Conservation (phyloP, 2,329 filamentous ascomycete genomes). For the Colletotrichum shisoi region DNA sequence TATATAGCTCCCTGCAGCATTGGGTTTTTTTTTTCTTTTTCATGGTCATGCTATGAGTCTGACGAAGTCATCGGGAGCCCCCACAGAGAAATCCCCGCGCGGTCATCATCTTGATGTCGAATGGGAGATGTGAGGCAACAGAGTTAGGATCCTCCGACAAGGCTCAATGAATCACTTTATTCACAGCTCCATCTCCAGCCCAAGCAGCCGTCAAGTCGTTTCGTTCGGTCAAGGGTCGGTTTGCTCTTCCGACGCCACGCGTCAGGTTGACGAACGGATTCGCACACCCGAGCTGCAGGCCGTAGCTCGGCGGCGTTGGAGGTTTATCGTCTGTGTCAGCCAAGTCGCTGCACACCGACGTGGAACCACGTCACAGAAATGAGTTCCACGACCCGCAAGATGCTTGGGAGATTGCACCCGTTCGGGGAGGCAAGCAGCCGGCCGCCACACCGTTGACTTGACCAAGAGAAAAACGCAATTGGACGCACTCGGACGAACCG, state of each 20-base stretch:
- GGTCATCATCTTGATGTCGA: not conserved
- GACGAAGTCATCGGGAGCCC: not conserved
- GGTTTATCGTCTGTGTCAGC: too few species aligned
- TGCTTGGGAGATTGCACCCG: not conserved
- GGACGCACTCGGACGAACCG: not conserved
- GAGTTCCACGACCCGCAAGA: not conserved
- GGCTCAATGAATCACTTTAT: conserved; percentile 4
- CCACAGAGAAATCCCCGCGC: not conserved
- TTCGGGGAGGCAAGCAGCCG: not conserved
- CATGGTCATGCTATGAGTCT: conserved; percentile 10
- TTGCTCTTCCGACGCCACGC: conserved; percentile 2
- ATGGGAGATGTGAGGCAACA: too few species aligned
- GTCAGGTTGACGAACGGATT: not conserved
- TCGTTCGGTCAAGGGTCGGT: not conserved
- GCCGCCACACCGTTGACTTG: not conserved
- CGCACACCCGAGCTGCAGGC: not conserved
- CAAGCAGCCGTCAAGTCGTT: not conserved
- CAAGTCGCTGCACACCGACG: not conserved
- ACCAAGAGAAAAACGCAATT: not conserved
- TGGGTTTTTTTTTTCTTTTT: too few species aligned
- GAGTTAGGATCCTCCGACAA: not conserved
- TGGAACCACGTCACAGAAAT: not conserved
- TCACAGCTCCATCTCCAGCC: not conserved
- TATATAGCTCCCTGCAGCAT: conserved; percentile 17
- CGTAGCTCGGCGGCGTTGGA: not conserved